Evolutionary conservation across 73 alveolate genomes (phyloP).

Genomic region (Symbiodinium pilosum): DNA sequence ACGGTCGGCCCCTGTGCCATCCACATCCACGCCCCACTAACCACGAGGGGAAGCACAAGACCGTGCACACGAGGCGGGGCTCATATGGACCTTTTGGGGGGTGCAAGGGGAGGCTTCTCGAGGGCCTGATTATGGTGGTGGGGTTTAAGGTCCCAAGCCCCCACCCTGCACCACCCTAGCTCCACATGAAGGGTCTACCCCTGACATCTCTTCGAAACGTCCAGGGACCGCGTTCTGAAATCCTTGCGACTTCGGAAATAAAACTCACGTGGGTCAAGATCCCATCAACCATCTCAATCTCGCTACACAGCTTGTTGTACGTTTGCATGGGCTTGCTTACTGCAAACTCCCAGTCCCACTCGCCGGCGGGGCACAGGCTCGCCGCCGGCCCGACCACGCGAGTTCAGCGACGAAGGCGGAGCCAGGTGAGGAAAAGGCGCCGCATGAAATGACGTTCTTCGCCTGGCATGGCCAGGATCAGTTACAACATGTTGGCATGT

Average conservation of each 20-base stretch:
- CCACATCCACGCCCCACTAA: constrained; percentile 17
- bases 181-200: constrained; percentile 5
- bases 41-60: constrained; percentile 16
- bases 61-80: background rate
- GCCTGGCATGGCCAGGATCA: too few relatives aligned
- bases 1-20: constrained; percentile 5
- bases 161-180: too few relatives aligned
- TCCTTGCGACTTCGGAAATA: constrained; percentile 10
- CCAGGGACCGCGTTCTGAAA: constrained; percentile 4
- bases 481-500: too few relatives aligned
- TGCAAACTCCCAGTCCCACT: background rate
- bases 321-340: background rate
- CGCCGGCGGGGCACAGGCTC: constrained; percentile 15
- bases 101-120: too few relatives aligned
- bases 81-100: too few relatives aligned
- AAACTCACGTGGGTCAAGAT: background rate
- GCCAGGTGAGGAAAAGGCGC: background rate
- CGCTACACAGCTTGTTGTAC: too few relatives aligned
- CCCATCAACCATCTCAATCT: too few relatives aligned
- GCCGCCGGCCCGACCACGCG: background rate
- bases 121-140: too few relatives aligned
- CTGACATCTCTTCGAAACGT: constrained; percentile 18
- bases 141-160: too few relatives aligned
- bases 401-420: background rate
- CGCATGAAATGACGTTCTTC: background rate